Evolutionary conservation across 768 basidiomycete species (phyloP).

Genomic region (Russula lepida): DNA sequence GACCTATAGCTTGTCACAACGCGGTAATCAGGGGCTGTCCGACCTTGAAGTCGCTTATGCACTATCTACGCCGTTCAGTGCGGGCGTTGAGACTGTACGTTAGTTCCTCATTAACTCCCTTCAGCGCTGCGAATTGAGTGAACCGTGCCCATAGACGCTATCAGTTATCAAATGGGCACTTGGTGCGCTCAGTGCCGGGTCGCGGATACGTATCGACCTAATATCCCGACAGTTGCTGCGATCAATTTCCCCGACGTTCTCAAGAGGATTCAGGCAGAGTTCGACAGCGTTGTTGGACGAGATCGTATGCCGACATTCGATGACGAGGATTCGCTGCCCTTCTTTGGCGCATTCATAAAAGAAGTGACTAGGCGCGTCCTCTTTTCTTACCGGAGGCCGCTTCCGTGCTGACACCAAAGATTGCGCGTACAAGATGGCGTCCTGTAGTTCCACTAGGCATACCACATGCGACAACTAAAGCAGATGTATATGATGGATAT

Average conservation of each 20-base stretch:
- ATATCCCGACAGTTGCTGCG: neutral
- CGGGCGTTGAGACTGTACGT: conserved; percentile 14
- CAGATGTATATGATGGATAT: conserved; percentile 1
- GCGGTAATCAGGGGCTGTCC: neutral
- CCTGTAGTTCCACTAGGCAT: conserved; percentile 5
- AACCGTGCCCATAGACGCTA: neutral
- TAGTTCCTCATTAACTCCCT: neutral
- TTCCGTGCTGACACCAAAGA: neutral
- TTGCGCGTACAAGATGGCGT: neutral
- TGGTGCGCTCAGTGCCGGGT: neutral
- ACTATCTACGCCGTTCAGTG: conserved; percentile 8
- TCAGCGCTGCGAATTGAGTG: neutral
- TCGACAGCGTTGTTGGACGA: conserved; percentile 17
- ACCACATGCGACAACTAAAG: conserved; percentile 6
- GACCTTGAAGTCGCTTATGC: conserved; percentile 6
- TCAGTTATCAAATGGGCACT: conserved; percentile 2
- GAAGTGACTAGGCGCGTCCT: conserved; percentile 13
- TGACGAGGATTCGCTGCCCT: conserved; percentile 15
- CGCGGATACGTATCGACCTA: neutral
- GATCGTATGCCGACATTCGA: conserved; percentile 18
- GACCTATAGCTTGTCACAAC: neutral
- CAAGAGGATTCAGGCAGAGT: conserved; percentile 17
- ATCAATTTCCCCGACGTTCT: conserved; percentile 14
- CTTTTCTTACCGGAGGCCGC: neutral
- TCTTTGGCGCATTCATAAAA: conserved; percentile 16